Percentiles rank a stretch among this genome's conserved stretches.
These are phyloP conservation scores for Keithomyces neogunnii DNA, from an alignment of 2,329 filamentous ascomycete species.

Conservation along the genomic window DNA sequence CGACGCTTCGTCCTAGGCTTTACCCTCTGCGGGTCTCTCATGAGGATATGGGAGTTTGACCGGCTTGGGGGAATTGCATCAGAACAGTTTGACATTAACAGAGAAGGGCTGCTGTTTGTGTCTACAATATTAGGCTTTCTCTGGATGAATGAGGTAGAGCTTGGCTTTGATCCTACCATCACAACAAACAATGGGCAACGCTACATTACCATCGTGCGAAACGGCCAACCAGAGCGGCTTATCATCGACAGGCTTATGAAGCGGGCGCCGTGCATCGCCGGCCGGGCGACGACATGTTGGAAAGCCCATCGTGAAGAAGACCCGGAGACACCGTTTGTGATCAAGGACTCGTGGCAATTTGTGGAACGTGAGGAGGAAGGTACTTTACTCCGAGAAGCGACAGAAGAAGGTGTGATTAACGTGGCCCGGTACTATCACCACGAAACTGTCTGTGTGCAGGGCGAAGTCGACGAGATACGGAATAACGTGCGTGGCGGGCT, in stretches of 20 bases:
- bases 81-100: conserved; percentile 28
- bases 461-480: conserved; percentile 20
- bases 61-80: conserved; percentile 36
- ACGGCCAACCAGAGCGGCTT: conserved; percentile 27
- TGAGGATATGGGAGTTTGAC: conserved; percentile 39
- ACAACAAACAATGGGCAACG: conserved; percentile 19
- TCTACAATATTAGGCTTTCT: conserved; percentile 31
- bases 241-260: conserved; percentile 29
- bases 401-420: conserved; percentile 25
- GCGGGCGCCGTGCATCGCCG: conserved; percentile 24
- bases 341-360: conserved; percentile 29
- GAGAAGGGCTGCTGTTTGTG: conserved; percentile 19
- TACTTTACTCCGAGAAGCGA: conserved; percentile 27
- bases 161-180: conserved; percentile 37
- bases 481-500: background rate
- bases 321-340: conserved; percentile 23
- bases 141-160: conserved; percentile 28
- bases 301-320: conserved; percentile 30
- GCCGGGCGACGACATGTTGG: conserved; percentile 35
- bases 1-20: conserved; percentile 36
- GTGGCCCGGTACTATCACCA: conserved; percentile 34
- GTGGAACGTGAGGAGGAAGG: conserved; percentile 32
- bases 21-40: conserved; percentile 34
- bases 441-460: conserved; percentile 27
- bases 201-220: conserved; percentile 30